Conservation (phyloP, 306 rosid genomes). For the Inga laurina region DNA sequence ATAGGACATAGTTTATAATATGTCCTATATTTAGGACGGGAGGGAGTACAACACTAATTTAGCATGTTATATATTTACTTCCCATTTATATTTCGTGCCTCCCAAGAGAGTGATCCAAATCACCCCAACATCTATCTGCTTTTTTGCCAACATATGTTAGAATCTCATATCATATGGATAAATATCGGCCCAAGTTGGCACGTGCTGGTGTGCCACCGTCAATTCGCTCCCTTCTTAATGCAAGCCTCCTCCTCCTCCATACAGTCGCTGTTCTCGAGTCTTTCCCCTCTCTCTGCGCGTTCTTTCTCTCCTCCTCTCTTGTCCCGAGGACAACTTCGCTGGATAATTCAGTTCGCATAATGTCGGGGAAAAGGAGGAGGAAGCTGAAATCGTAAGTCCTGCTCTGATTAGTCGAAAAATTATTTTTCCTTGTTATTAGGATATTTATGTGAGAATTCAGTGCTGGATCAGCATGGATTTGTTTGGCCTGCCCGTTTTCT, state of each 20-base stretch:
- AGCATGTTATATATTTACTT: too few relatives aligned
- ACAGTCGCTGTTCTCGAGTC: background rate
- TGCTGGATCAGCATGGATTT: slow-evolving; percentile 37
- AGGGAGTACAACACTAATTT: too few relatives aligned
- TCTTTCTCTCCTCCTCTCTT: slow-evolving; percentile 21
- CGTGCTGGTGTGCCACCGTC: slow-evolving; percentile 28
- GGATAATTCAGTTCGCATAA: slow-evolving; percentile 21
- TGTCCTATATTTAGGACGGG: too few relatives aligned
- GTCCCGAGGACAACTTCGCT: slow-evolving; percentile 6
- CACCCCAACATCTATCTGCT: too few relatives aligned
- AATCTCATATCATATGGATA: background rate
- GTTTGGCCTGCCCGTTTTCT: background rate
- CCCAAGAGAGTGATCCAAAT: background rate
- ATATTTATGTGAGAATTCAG: slow-evolving; percentile 14
- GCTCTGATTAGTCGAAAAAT: background rate
- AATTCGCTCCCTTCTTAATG: slow-evolving; percentile 16
- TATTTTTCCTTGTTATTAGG: background rate
- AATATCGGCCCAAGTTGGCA: slow-evolving; percentile 21
- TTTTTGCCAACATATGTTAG: background rate
- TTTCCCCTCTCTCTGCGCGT: background rate
- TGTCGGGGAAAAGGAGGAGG: slow-evolving; percentile 66
- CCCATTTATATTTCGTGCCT: background rate
- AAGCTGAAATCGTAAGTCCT: slow-evolving; percentile 67
- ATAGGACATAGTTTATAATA: too few relatives aligned
- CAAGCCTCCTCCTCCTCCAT: slow-evolving; percentile 12